Percentiles rank a stretch among this genome's conserved stretches.
phyloP scores from a whole-genome alignment of 2,329 filamentous ascomycete genomes.

The Monilinia polystroma region DNA sequence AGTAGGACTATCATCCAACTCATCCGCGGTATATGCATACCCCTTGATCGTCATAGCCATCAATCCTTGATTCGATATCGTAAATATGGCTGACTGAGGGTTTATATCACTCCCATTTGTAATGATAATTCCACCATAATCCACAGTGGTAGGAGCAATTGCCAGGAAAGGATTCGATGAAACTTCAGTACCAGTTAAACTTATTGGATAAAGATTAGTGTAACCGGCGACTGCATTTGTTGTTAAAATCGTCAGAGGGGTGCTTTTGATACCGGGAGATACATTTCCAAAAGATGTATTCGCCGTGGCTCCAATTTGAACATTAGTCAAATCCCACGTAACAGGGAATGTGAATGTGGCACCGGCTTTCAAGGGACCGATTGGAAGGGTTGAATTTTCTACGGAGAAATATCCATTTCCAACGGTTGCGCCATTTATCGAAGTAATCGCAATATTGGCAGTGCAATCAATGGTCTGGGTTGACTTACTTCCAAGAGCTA shows the following conservation, averaged over 20 bases:
- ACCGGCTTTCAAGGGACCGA: constrained; percentile 37
- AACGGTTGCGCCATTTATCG: constrained; percentile 38
- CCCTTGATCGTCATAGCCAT: constrained; percentile 39
- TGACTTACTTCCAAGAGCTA: constrained; percentile 36
- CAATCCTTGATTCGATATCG: constrained; percentile 41
- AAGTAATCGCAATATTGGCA: constrained; percentile 41
- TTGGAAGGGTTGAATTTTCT: constrained; percentile 40
- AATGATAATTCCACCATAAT: constrained; percentile 17
- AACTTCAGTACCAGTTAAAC: constrained; percentile 42
- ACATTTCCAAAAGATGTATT: constrained; percentile 29
- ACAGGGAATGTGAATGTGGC: constrained; percentile 41
- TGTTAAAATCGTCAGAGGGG: constrained; percentile 41
- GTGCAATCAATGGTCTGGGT: constrained; percentile 38
- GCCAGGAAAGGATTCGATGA: constrained; percentile 39
- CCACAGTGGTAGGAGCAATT: constrained; percentile 38
- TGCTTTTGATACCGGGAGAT: constrained; percentile 41
- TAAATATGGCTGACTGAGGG: constrained; percentile 36
- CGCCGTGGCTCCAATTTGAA: constrained; percentile 23
- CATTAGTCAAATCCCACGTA: constrained; percentile 39
- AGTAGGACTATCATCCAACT: constrained; percentile 30
- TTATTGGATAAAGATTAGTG: constrained; percentile 40
- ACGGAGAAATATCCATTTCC: constrained; percentile 39
- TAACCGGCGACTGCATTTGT: constrained; percentile 41
- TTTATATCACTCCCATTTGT: constrained; percentile 24
- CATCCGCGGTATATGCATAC: constrained; percentile 38